These are phyloP conservation scores for Colletotrichum camelliae DNA, from an alignment of 2,329 filamentous ascomycete genomes.

Conservation along the genomic window DNA sequence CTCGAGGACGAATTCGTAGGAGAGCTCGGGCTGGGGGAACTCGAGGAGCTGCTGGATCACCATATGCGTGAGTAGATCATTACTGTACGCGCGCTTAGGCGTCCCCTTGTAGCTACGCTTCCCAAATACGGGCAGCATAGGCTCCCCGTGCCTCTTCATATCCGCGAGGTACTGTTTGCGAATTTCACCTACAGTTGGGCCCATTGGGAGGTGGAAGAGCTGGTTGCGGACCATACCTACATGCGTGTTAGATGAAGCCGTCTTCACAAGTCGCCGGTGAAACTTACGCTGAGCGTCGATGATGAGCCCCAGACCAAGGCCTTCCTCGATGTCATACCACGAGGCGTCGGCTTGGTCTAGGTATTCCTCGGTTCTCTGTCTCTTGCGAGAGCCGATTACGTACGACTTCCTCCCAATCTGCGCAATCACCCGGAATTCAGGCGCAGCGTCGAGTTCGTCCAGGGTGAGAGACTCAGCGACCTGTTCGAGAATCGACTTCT, in stretches of 20 bases:
- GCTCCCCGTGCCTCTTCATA: conserved; percentile 6
- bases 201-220: background rate
- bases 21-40: conserved; percentile 14
- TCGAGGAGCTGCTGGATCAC: conserved; percentile 8
- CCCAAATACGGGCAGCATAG: background rate
- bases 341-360: background rate
- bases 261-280: no score
- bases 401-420: background rate
- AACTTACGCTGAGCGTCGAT: conserved; percentile 13
- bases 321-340: conserved; percentile 5
- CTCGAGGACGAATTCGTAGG: conserved; percentile 11
- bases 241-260: background rate
- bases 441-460: conserved; percentile 11
- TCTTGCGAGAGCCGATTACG: conserved; percentile 10
- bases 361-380: background rate
- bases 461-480: background rate
- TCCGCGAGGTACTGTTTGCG: background rate
- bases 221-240: conserved; percentile 4
- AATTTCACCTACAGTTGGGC: background rate
- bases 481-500: background rate
- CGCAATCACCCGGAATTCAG: background rate
- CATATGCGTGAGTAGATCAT: conserved; percentile 5
- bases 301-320: background rate
- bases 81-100: conserved; percentile 12
- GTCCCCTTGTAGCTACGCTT: conserved; percentile 10